A percentile compares a stretch with the other conserved stretches of the same genome.
phyloP scores from a whole-genome alignment of 108 stramenopile species.

The Cyclotella distinguenda region DNA sequence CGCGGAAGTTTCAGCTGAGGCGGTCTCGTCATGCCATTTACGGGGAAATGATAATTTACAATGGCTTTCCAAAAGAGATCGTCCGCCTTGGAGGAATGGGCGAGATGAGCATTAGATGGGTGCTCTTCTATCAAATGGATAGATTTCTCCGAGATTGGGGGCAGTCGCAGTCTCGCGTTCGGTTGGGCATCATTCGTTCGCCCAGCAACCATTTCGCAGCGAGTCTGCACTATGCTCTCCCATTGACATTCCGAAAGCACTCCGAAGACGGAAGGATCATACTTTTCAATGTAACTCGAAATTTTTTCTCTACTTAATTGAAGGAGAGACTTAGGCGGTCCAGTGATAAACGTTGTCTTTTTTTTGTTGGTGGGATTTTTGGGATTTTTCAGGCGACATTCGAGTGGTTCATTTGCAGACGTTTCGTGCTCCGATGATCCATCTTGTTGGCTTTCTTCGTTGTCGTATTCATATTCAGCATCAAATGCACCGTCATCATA shows the following conservation, averaged over 20 bases:
- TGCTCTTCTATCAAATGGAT: slow-evolving; percentile 25
- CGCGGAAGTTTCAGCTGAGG: slow-evolving; percentile 11
- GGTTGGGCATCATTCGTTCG: not conserved
- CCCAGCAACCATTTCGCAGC: not conserved
- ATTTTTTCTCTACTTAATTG: slow-evolving; percentile 19
- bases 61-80: slow-evolving; percentile 33
- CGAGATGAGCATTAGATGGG: slow-evolving; percentile 19
- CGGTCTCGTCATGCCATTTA: slow-evolving; percentile 21
- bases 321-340: slow-evolving; percentile 27
- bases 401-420: no score
- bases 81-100: slow-evolving; percentile 9
- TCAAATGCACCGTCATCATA: not conserved
- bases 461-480: slow-evolving; percentile 7
- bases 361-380: no score
- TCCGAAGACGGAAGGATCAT: slow-evolving; percentile 18
- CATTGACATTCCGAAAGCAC: slow-evolving; percentile 37
- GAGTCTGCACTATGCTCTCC: slow-evolving; percentile 28
- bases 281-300: slow-evolving; percentile 31
- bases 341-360: no score
- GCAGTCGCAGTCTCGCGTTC: slow-evolving; percentile 2
- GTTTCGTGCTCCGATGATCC: no score
- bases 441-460: no score
- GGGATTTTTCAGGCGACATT: no score
- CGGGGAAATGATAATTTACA: slow-evolving; percentile 24
- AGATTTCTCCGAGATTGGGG: slow-evolving; percentile 19